These are phyloP conservation scores for Didymella glomerata DNA, from an alignment of 2,329 filamentous ascomycete species.

Conservation along the genomic window DNA sequence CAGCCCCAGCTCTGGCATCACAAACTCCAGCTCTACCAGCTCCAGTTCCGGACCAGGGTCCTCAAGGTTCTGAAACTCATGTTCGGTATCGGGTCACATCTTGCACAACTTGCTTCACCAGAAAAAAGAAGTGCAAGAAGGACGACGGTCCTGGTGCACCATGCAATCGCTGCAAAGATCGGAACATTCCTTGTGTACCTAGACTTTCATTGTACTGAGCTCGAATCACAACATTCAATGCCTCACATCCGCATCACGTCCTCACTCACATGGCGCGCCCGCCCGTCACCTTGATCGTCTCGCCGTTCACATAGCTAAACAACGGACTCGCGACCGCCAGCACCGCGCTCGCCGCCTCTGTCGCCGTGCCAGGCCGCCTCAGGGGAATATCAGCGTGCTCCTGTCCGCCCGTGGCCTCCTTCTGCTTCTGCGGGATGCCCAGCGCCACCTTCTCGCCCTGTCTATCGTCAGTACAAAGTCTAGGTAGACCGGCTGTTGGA, in stretches of 20 bases:
- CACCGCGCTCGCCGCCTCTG: constrained; percentile 80
- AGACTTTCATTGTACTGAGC: too few species aligned
- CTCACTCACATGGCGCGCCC: constrained; percentile 66
- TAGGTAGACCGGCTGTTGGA: too few species aligned
- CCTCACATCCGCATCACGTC: not conserved
- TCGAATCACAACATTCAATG: not conserved
- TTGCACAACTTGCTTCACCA: too few species aligned
- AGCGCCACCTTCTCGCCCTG: constrained; percentile 62
- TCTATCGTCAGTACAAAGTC: not conserved
- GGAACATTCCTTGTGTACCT: too few species aligned
- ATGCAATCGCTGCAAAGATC: too few species aligned
- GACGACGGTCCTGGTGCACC: too few species aligned
- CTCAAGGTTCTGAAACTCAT: too few species aligned
- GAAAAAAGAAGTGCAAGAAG: too few species aligned
- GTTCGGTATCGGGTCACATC: too few species aligned
- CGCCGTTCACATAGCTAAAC: constrained; percentile 84
- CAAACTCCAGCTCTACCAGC: too few species aligned
- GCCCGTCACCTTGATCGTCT: constrained; percentile 87
- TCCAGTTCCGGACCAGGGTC: too few species aligned
- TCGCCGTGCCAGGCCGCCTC: constrained; percentile 76
- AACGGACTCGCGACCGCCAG: constrained; percentile 82
- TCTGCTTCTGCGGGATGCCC: constrained; percentile 56
- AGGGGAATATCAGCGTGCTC: constrained; percentile 77
- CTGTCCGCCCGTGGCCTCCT: constrained; percentile 41
- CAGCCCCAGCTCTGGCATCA: too few species aligned